Conservation (phyloP, 2,329 filamentous ascomycete genomes). For the Aureobasidium pullulans region DNA sequence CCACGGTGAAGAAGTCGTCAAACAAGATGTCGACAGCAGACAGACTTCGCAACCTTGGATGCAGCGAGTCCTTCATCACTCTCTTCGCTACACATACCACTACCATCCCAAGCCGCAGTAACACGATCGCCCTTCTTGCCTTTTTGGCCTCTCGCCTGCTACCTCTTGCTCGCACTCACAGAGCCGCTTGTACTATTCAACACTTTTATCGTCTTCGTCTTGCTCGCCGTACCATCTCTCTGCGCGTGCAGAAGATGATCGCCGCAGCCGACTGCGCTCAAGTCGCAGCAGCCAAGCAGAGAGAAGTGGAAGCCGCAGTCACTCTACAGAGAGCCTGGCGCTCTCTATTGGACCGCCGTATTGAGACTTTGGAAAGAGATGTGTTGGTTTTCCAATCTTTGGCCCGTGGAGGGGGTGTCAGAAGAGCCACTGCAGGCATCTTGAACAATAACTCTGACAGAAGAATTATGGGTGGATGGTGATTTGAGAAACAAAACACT, state of each 20-base stretch:
- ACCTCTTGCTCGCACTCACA: constrained; percentile 40
- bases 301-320: constrained; percentile 35
- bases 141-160: constrained; percentile 55
- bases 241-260: constrained; percentile 32
- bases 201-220: constrained; percentile 38
- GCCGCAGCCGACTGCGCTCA: constrained; percentile 41
- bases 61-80: constrained; percentile 33
- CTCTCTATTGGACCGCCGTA: constrained; percentile 29
- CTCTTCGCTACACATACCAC: constrained; percentile 32
- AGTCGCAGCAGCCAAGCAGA: constrained; percentile 30
- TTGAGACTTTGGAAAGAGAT: constrained; percentile 29
- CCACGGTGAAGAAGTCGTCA: background rate
- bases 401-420: constrained; percentile 34
- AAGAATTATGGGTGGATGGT: constrained; percentile 25
- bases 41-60: constrained; percentile 33
- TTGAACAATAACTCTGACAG: constrained; percentile 20
- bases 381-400: constrained; percentile 36
- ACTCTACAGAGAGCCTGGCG: constrained; percentile 40
- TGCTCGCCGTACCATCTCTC: constrained; percentile 24
- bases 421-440: constrained; percentile 22
- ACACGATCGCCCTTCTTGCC: constrained; percentile 49
- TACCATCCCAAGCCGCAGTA: constrained; percentile 45
- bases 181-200: constrained; percentile 49
- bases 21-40: constrained; percentile 19
- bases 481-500: background rate